phyloP scores from a whole-genome alignment of 2,329 filamentous ascomycete genomes.

The Penicillium sp. region DNA sequence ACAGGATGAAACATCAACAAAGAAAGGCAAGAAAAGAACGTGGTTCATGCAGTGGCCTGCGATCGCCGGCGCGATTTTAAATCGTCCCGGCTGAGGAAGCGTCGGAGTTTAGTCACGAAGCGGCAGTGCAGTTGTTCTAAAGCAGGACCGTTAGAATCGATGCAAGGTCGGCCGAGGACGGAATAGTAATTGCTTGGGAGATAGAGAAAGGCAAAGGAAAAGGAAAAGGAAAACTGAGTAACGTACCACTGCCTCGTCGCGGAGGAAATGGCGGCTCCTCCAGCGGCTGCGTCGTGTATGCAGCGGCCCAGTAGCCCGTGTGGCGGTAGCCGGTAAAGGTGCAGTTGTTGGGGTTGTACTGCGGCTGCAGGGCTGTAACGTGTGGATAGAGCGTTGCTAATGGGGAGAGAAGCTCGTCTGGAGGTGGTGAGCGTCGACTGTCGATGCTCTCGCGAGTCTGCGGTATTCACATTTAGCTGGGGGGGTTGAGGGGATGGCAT shows the following conservation, averaged over 20 bases:
- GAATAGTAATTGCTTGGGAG: too few species aligned
- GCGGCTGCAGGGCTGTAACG: conserved; percentile 37
- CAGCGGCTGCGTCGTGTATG: conserved; percentile 28
- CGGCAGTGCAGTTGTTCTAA: conserved; percentile 28
- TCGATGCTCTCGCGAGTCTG: conserved; percentile 30
- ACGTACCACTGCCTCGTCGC: conserved; percentile 30
- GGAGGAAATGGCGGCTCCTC: conserved; percentile 19
- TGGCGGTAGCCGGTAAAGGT: conserved; percentile 32
- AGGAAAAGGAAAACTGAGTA: neutral
- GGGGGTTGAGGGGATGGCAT: neutral
- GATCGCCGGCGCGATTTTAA: conserved; percentile 25
- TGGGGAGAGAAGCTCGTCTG: conserved; percentile 33
- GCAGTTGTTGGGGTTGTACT: conserved; percentile 29
- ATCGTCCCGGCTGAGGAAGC: conserved; percentile 35
- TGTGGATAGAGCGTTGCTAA: conserved; percentile 38
- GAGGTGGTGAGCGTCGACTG: conserved; percentile 27
- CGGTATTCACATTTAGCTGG: conserved; percentile 5
- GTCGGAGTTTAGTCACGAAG: conserved; percentile 34
- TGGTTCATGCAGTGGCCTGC: conserved; percentile 12
- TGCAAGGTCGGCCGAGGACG: too few species aligned
- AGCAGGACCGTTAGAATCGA: conserved; percentile 11
- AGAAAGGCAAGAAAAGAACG: conserved; percentile 7
- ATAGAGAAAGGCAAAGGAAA: too few species aligned
- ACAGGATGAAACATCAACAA: conserved; percentile 4
- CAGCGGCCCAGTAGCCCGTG: conserved; percentile 32